These are phyloP conservation scores for Pichia sp. DNA, from an alignment of 1,139 yeast species.

Conservation along the genomic window DNA sequence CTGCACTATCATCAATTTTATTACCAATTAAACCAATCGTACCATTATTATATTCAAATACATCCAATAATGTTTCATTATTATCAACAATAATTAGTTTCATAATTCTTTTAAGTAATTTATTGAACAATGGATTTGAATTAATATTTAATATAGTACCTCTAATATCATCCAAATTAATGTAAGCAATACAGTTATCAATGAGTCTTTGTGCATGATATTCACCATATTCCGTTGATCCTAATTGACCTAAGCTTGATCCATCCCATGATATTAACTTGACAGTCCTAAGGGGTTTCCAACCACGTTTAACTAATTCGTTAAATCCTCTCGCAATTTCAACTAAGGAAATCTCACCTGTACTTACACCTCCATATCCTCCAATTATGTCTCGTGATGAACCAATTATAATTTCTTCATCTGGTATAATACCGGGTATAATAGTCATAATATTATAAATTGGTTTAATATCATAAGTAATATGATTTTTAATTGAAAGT, in stretches of 20 bases:
- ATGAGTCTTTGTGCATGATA: slow-evolving; percentile 30
- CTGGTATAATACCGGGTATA: slow-evolving; percentile 42
- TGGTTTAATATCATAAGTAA: slow-evolving; percentile 33
- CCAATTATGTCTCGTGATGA: slow-evolving; percentile 41
- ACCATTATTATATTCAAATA: slow-evolving; percentile 30
- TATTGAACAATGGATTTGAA: slow-evolving; percentile 38
- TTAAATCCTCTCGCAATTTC: slow-evolving; percentile 41
- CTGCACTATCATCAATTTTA: slow-evolving; percentile 35
- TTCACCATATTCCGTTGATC: slow-evolving; percentile 45
- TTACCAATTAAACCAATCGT: slow-evolving; percentile 31
- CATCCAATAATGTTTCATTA: slow-evolving; percentile 29
- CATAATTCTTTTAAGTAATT: slow-evolving; percentile 32
- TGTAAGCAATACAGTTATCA: slow-evolving; percentile 35
- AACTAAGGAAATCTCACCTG: slow-evolving; percentile 38
- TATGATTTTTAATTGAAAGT: slow-evolving; percentile 26
- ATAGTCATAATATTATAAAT: slow-evolving; percentile 39
- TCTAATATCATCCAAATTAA: slow-evolving; percentile 40
- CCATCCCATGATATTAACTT: slow-evolving; percentile 49
- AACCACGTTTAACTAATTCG: slow-evolving; percentile 36
- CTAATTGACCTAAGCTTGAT: slow-evolving; percentile 39
- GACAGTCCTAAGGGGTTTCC: slow-evolving; percentile 52
- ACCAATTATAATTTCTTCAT: slow-evolving; percentile 44
- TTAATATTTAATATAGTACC: slow-evolving; percentile 36
- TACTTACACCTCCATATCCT: slow-evolving; percentile 41
- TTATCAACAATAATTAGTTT: slow-evolving; percentile 31